Percentiles rank a stretch among this genome's conserved stretches.
These are phyloP conservation scores for Umbilicaria muhlenbergii DNA, from an alignment of 495 filamentous ascomycete species.

Conservation along the genomic window DNA sequence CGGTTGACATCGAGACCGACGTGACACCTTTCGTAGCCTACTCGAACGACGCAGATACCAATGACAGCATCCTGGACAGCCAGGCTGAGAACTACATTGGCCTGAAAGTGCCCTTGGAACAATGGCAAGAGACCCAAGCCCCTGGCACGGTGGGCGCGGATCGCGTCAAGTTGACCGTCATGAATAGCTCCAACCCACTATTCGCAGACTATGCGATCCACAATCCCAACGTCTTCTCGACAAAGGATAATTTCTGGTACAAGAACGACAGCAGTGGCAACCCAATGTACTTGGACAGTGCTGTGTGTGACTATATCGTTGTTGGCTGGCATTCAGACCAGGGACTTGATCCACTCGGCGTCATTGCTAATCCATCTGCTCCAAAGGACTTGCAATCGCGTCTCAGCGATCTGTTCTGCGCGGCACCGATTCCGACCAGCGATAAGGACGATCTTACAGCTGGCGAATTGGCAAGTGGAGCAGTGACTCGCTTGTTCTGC, in stretches of 20 bases:
- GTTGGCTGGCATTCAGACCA: slow-evolving; percentile 32
- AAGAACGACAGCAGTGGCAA: too few species aligned
- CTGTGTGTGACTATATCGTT: slow-evolving; percentile 29
- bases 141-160: not conserved
- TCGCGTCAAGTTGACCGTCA: slow-evolving; percentile 17
- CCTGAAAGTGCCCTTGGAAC: too few species aligned
- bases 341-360: too few species aligned
- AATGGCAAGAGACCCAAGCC: slow-evolving; percentile 10
- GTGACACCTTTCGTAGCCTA: too few species aligned
- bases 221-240: slow-evolving; percentile 33
- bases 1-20: too few species aligned
- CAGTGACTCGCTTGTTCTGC: slow-evolving; percentile 14
- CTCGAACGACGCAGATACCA: not conserved
- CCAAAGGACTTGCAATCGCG: too few species aligned
- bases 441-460: too few species aligned
- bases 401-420: too few species aligned
- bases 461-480: too few species aligned
- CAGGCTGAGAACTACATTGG: slow-evolving; percentile 41
- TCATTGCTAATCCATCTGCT: too few species aligned
- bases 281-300: slow-evolving; percentile 12
- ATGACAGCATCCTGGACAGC: slow-evolving; percentile 11
- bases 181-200: slow-evolving; percentile 27
- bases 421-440: too few species aligned
- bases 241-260: slow-evolving; percentile 29
- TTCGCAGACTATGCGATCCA: slow-evolving; percentile 36